Conservation (phyloP, 2,329 filamentous ascomycete genomes). For the Cercospora sojina region DNA sequence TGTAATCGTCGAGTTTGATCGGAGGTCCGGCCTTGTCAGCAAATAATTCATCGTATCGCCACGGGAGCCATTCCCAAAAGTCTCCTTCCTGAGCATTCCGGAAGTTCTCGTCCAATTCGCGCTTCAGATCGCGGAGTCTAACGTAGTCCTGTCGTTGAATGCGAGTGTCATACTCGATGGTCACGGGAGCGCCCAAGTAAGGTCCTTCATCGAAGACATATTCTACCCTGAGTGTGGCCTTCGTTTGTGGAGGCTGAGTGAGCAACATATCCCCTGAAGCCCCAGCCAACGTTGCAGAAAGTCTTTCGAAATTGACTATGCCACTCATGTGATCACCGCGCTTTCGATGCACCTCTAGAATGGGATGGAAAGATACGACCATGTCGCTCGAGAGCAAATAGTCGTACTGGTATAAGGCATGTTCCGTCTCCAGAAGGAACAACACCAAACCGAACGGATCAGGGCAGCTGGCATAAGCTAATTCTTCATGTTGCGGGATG, state of each 20-base stretch:
- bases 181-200: neutral
- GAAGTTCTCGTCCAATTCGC: neutral
- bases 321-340: neutral
- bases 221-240: neutral
- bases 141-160: neutral
- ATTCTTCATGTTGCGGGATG: neutral
- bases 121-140: neutral
- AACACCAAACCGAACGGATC: neutral
- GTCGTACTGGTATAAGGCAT: neutral
- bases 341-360: neutral
- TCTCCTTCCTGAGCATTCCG: neutral
- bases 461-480: neutral
- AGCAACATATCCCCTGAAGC: neutral
- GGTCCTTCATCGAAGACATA: slow-evolving; percentile 9
- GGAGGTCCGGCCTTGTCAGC: neutral
- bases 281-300: neutral
- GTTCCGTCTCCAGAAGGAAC: neutral
- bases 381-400: neutral
- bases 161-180: neutral
- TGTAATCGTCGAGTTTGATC: slow-evolving; percentile 4
- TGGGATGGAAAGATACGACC: neutral
- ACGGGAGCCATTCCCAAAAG: slow-evolving; percentile 8
- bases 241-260: neutral
- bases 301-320: neutral
- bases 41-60: neutral